A percentile compares a stretch with the other conserved stretches of the same genome.
Conservation (phyloP, 2,329 filamentous ascomycete genomes). For the Alternaria ethzedia region DNA sequence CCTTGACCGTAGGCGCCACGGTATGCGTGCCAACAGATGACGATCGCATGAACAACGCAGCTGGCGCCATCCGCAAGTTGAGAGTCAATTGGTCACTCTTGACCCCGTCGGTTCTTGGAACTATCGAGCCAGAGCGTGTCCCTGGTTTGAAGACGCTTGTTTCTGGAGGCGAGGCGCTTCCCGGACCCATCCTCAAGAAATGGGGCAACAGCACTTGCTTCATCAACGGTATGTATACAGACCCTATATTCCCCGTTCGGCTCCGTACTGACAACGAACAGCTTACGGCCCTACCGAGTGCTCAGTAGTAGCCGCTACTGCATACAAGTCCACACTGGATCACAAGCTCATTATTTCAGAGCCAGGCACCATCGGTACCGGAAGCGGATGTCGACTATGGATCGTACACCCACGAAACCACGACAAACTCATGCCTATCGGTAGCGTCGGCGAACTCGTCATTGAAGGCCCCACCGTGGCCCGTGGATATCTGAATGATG, state of each 20-base stretch:
- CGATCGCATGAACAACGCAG: slow-evolving; percentile 60
- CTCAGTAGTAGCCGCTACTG: slow-evolving; percentile 34
- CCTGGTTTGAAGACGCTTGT: slow-evolving; percentile 52
- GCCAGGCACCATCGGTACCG: slow-evolving; percentile 39
- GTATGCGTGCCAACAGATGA: slow-evolving; percentile 63
- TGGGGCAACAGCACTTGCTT: slow-evolving; percentile 54
- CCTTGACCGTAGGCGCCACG: slow-evolving; percentile 57
- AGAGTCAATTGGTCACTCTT: slow-evolving; percentile 39
- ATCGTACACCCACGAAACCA: slow-evolving; percentile 50
- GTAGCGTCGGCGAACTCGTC: slow-evolving; percentile 40
- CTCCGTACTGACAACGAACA: slow-evolving; percentile 6
- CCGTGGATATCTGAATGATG: slow-evolving; percentile 33
- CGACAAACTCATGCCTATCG: slow-evolving; percentile 42
- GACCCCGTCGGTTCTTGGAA: slow-evolving; percentile 45
- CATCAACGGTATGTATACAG: slow-evolving; percentile 52
- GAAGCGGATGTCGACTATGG: slow-evolving; percentile 45
- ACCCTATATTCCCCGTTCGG: too few relatives aligned
- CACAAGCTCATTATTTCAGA: slow-evolving; percentile 35
- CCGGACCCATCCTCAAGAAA: slow-evolving; percentile 50
- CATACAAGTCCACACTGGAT: slow-evolving; percentile 32
- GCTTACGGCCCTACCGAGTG: slow-evolving; percentile 45
- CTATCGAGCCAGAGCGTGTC: slow-evolving; percentile 50
- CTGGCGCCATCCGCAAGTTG: slow-evolving; percentile 48
- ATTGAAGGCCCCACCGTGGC: slow-evolving; percentile 58
- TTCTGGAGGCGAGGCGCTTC: slow-evolving; percentile 53